phyloP scores from a whole-genome alignment of 257 asterid genomes.

The Solanum tarapatanum region DNA sequence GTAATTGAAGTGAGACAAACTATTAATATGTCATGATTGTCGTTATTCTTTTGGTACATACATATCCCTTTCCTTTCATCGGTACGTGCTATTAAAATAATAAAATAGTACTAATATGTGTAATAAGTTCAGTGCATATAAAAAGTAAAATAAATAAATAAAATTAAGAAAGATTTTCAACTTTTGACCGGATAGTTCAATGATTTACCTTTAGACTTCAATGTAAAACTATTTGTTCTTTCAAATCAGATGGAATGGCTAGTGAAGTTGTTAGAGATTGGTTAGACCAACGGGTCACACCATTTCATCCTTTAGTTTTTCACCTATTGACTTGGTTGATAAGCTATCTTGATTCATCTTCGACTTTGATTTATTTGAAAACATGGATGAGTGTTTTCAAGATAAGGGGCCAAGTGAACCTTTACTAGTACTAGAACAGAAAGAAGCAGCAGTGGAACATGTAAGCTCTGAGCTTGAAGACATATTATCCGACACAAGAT shows the following conservation, averaged over 20 bases:
- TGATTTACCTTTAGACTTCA: not conserved
- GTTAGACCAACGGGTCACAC: not conserved
- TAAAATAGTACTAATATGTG: too few relatives aligned
- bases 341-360: not conserved
- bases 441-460: not conserved
- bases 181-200: not conserved
- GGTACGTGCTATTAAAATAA: not conserved
- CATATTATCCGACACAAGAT: constrained; percentile 7
- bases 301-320: not conserved
- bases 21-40: not conserved
- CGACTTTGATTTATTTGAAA: not conserved
- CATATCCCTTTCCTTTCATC: not conserved
- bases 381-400: not conserved
- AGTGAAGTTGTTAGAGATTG: not conserved
- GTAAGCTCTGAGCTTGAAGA: constrained; percentile 26
- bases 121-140: not conserved
- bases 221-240: not conserved
- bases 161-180: not conserved
- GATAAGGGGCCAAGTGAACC: not conserved
- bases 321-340: not conserved
- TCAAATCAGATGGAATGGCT: not conserved
- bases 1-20: not conserved
- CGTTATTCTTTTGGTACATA: not conserved
- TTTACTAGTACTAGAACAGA: not conserved
- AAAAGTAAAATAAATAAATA: not conserved